Evolutionary conservation across 148 eudicot genomes (phyloP).

Genomic region (Rheum nobile): DNA sequence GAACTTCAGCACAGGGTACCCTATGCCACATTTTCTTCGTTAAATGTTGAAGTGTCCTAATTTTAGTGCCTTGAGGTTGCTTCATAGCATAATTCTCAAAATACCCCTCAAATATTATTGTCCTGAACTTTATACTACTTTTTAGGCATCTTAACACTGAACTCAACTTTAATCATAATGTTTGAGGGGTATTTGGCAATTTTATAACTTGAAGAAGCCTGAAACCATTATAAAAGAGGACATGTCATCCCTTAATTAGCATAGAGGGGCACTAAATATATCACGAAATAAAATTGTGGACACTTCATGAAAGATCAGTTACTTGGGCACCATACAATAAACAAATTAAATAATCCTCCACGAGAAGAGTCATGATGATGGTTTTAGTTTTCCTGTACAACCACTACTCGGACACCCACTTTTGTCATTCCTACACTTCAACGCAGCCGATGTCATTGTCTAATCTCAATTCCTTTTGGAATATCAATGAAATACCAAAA

Average conservation of each 20-base stretch:
- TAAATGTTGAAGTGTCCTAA: not conserved
- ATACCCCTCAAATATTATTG: not conserved
- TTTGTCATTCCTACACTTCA: not conserved
- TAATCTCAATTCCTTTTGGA: not conserved
- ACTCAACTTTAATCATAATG: not conserved
- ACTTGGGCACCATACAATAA: not conserved
- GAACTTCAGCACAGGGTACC: not conserved
- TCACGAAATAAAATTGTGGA: not conserved
- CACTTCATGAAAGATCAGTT: not conserved
- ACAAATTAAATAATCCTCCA: too few species aligned
- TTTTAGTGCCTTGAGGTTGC: not conserved
- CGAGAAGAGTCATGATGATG: not conserved
- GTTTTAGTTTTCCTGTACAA: not conserved
- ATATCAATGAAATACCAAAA: conserved; percentile 2
- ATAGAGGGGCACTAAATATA: not conserved
- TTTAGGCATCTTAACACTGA: not conserved
- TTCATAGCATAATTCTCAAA: not conserved
- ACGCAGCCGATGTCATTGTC: not conserved
- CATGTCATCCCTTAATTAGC: not conserved
- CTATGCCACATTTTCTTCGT: not conserved
- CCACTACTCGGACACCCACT: not conserved
- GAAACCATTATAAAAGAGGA: not conserved
- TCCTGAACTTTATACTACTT: not conserved
- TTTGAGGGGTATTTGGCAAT: not conserved
- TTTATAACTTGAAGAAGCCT: not conserved